A percentile compares a stretch with the other conserved stretches of the same genome.
Conservation (phyloP, 2,329 filamentous ascomycete genomes). For the Hypoxylon sp. region DNA sequence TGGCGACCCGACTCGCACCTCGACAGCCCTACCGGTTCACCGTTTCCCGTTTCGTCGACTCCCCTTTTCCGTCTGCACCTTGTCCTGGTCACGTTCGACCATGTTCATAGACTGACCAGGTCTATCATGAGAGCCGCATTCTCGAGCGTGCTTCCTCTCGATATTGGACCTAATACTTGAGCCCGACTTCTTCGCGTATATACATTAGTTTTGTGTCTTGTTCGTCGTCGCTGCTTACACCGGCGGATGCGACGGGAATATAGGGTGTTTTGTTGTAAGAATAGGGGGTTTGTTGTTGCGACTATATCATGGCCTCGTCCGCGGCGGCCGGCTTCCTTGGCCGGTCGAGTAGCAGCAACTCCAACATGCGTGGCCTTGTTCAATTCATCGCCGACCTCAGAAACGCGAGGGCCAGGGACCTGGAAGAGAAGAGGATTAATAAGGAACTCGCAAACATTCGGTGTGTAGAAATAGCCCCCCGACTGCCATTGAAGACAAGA, state of each 20-base stretch:
- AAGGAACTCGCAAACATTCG: slow-evolving; percentile 99
- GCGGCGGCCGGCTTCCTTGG: slow-evolving; percentile 72
- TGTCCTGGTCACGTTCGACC: slow-evolving; percentile 46
- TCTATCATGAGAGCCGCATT: slow-evolving; percentile 54
- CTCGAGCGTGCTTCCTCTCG: slow-evolving; percentile 51
- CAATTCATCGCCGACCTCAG: slow-evolving; percentile 98
- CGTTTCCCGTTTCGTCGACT: slow-evolving; percentile 25
- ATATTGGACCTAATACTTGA: slow-evolving; percentile 37
- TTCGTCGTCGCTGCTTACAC: slow-evolving; percentile 28
- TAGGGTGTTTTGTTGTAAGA: slow-evolving; percentile 39
- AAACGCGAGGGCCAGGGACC: slow-evolving; percentile 92
- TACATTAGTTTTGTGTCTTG: slow-evolving; percentile 31
- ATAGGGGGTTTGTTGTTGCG: slow-evolving; percentile 42
- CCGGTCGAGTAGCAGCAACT: slow-evolving; percentile 75
- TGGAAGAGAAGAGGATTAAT: slow-evolving; percentile 99
- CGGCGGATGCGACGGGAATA: slow-evolving; percentile 47
- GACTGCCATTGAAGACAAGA: slow-evolving; percentile 26
- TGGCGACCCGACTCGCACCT: slow-evolving; percentile 15
- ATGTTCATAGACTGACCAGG: slow-evolving; percentile 54
- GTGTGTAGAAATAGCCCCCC: slow-evolving; percentile 59
- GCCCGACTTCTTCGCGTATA: slow-evolving; percentile 30
- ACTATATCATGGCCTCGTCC: slow-evolving; percentile 67
- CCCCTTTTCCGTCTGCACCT: slow-evolving; percentile 27
- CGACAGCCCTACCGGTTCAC: slow-evolving; percentile 19
- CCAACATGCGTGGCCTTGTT: slow-evolving; percentile 86